Base-by-base conservation (phyloP, 2,329 filamentous ascomycete species). In the Nemania abortiva region DNA sequence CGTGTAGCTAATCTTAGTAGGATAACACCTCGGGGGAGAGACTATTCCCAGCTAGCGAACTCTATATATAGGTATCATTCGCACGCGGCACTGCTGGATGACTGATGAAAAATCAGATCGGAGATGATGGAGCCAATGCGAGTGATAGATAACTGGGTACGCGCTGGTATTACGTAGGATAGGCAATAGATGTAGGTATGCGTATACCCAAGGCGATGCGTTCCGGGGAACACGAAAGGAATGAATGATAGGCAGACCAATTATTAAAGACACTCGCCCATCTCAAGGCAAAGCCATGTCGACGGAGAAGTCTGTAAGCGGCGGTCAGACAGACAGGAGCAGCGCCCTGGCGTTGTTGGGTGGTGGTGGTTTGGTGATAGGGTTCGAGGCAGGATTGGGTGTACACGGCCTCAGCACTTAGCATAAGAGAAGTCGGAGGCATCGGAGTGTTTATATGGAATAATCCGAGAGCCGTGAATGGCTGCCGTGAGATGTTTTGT, bases 381-480 rank as follows among this genome's bases (percentile, higher is more conserved):
- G 70, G 69, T 65, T 64, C 66, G 65, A 63, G 68, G 57, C 20
- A 56, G 50, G 58, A 49, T 20, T 42, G 22, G 54, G 11, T 29
- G 58, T 59, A 57, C 22, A 54, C 50, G 47, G 29, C 18, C 37
- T 45, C 20, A 39, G 11, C 31, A 15, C 37, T 45, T 11, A 31
- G 11, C 31, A 15, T 59, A 63, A n/a, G 56, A 63, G 61, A 70
- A 42, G 53, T 66, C 70, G 71, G 68, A 62, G 59, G 39, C 55
- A 42, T 58, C 69, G 74, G 74, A 75, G 65, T 50, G 64, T 67
- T 72, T 69, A 69, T 69, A 66, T 59, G 63, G 64, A 67, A 72
- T 72, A 73, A 75, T 72, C 70, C 57, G 70, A 67, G 68, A 54
- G 63, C 68, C 39, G 56, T 71, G 69, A 72, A 61, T 74, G 72